Conservation (phyloP, 331 rosid species). For the Quercus tomentella region DNA sequence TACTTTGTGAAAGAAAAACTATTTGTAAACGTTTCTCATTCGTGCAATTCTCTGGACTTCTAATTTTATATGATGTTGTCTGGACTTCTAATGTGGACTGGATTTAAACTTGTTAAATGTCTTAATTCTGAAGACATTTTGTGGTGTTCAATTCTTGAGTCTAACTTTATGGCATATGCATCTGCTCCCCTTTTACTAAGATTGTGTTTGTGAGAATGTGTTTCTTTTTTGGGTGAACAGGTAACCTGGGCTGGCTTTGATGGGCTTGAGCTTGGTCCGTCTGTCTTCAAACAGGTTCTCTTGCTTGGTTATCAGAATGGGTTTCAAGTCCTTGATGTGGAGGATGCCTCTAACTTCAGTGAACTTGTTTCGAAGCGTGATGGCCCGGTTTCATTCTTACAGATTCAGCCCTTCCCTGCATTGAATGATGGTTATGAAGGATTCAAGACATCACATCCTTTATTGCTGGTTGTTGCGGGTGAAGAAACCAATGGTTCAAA, state of each 20-base stretch:
- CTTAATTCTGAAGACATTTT: not conserved
- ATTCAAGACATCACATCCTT: slow-evolving; percentile 57
- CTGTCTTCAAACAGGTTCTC: slow-evolving; percentile 46
- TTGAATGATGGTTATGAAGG: slow-evolving; percentile 52
- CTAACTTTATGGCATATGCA: not conserved
- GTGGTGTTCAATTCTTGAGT: not conserved
- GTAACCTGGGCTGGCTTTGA: slow-evolving; percentile 95
- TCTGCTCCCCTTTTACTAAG: not conserved
- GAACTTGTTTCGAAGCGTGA: slow-evolving; percentile 86
- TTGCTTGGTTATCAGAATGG: slow-evolving; percentile 88
- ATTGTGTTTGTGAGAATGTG: not conserved
- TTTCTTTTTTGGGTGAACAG: slow-evolving; percentile 36
- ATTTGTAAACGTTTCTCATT: not conserved
- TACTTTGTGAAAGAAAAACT: not conserved
- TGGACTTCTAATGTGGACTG: no score
- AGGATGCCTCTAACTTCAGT: slow-evolving; percentile 69
- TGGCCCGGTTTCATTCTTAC: slow-evolving; percentile 76
- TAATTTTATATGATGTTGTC: not conserved
- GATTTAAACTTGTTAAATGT: not conserved
- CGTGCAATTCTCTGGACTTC: not conserved
- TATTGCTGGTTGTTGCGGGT: slow-evolving; percentile 76
- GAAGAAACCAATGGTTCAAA: slow-evolving; percentile 35
- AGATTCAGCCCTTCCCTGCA: slow-evolving; percentile 79
- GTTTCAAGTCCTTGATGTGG: slow-evolving; percentile 86
- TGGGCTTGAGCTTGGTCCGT: slow-evolving; percentile 59